Percentiles rank a stretch among this genome's conserved stretches.
Conservation (phyloP, 345 rosid species). For the Brassica rapa region DNA sequence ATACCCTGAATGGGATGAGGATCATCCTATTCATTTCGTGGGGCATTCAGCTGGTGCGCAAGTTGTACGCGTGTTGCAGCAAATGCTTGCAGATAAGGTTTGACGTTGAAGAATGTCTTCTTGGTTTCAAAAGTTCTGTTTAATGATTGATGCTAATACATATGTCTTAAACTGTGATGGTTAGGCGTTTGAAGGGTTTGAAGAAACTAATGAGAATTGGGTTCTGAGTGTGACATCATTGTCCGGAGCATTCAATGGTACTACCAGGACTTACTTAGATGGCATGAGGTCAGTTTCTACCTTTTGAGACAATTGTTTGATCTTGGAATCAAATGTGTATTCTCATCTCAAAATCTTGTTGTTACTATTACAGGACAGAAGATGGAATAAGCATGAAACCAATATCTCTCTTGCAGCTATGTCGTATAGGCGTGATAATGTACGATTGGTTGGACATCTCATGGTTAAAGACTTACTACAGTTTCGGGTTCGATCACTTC, state of each 20-base stretch:
- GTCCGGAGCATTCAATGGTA: constrained; percentile 96
- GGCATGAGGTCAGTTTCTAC: constrained; percentile 81
- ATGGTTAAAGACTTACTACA: constrained; percentile 81
- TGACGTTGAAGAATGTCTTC: not conserved
- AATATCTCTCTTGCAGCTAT: constrained; percentile 73
- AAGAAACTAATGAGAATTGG: constrained; percentile 85
- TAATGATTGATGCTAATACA: constrained; percentile 12
- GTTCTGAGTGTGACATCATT: constrained; percentile 86
- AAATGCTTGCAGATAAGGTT: constrained; percentile 97
- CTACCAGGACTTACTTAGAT: constrained; percentile 89
- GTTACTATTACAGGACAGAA: constrained; percentile 56
- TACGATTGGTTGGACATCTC: constrained; percentile 94
- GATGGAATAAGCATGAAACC: constrained; percentile 84
- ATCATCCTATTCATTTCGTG: constrained; percentile 93
- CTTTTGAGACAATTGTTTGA: not conserved
- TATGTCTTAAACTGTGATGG: constrained; percentile 8
- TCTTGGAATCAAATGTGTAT: not conserved
- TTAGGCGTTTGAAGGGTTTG: constrained; percentile 81
- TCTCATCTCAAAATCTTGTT: not conserved
- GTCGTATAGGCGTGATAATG: constrained; percentile 82
- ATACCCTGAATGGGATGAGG: constrained; percentile 92
- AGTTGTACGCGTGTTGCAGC: constrained; percentile 95
- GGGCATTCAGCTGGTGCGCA: constrained; percentile 99
- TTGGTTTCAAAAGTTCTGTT: not conserved
- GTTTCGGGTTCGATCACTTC: constrained; percentile 94